Conservation (phyloP, 169 alveolate species). For the Babesia ovis region DNA sequence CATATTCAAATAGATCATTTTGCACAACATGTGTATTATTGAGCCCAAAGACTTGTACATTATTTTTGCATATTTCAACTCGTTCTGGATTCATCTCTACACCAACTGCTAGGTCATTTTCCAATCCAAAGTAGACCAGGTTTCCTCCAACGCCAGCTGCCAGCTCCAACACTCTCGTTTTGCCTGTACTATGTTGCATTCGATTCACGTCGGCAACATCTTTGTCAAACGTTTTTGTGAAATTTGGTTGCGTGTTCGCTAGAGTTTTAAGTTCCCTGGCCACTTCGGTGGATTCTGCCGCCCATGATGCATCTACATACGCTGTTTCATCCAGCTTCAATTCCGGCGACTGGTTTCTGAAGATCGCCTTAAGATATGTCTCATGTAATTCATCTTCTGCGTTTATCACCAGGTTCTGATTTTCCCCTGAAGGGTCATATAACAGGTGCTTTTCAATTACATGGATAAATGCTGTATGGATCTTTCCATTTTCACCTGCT, state of each 20-base stretch:
- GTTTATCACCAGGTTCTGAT: background rate
- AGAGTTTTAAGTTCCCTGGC: conserved; percentile 17
- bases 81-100: conserved; percentile 44
- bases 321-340: conserved; percentile 56
- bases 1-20: conserved; percentile 34
- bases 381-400: background rate
- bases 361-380: conserved; percentile 26
- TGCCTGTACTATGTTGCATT: background rate
- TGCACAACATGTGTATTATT: conserved; percentile 27
- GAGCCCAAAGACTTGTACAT: conserved; percentile 44
- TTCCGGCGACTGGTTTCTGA: conserved; percentile 8
- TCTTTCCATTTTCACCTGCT: conserved; percentile 1
- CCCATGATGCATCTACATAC: conserved; percentile 64
- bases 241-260: background rate
- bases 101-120: conserved; percentile 44
- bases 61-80: conserved; percentile 41
- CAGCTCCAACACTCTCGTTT: conserved; percentile 29
- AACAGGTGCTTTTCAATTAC: conserved; percentile 9
- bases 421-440: background rate
- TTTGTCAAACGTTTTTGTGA: background rate
- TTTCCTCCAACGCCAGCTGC: conserved; percentile 65
- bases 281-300: conserved; percentile 45
- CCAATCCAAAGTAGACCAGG: conserved; percentile 42
- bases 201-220: conserved; percentile 2
- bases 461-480: conserved; percentile 5